phyloP scores from a whole-genome alignment of 441 rosid species.

The Hura crepitans region DNA sequence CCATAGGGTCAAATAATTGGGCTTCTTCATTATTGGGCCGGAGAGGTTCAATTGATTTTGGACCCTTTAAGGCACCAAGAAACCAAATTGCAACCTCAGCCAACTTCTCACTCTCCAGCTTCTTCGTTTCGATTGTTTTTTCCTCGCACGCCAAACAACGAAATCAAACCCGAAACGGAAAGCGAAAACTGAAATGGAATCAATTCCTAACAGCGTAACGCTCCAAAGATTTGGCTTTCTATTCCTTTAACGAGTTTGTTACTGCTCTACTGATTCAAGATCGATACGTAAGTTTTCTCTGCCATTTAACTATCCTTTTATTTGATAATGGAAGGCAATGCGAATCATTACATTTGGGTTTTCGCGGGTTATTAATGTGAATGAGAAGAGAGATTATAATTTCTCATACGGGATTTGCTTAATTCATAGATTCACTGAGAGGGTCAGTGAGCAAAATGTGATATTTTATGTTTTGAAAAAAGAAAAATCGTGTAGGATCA shows the following conservation, averaged over 20 bases:
- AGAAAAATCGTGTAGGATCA: background rate
- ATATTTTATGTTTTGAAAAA: background rate
- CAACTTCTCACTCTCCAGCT: conserved; percentile 1
- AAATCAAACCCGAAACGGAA: conserved; percentile 1
- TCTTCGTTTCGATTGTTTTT: conserved; percentile 16
- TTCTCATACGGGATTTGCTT: background rate
- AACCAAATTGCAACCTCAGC: background rate
- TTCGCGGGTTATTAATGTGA: background rate
- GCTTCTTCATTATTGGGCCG: too few relatives aligned
- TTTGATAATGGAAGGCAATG: background rate
- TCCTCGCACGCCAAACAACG: conserved; percentile 23
- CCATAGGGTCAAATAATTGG: too few relatives aligned
- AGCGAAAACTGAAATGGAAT: background rate
- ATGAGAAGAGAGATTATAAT: background rate
- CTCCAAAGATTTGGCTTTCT: conserved; percentile 1
- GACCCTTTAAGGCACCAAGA: background rate
- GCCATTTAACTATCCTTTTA: too few relatives aligned
- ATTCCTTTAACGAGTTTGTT: conserved; percentile 12
- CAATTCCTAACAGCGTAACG: background rate
- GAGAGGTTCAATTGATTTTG: too few relatives aligned
- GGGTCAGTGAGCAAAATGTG: background rate
- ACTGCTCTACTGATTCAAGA: conserved; percentile 8
- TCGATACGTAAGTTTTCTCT: conserved; percentile 11
- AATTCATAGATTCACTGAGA: background rate
- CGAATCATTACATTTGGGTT: background rate